Evolutionary conservation across 352 stramenopile species (phyloP).

Genomic region (Globisporangium apiculatum): DNA sequence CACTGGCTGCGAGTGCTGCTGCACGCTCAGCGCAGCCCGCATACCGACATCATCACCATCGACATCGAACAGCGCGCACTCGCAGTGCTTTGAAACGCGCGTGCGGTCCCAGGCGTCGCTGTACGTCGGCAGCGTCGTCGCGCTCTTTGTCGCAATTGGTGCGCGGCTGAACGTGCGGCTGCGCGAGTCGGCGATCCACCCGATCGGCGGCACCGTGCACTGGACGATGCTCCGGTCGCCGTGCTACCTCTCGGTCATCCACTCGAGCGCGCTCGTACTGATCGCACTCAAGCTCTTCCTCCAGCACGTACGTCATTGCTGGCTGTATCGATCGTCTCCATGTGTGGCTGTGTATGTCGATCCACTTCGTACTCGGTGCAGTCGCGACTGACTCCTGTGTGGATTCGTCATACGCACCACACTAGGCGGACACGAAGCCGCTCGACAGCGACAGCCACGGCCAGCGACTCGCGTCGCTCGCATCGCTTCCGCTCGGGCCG

Average conservation of each 20-base stretch:
- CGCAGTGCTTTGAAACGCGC: constrained; percentile 38
- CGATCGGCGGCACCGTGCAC: constrained; percentile 65
- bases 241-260: constrained; percentile 51
- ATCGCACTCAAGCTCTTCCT: constrained; percentile 71
- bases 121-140: constrained; percentile 34
- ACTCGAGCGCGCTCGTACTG: constrained; percentile 56
- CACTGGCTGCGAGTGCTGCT: constrained; percentile 58
- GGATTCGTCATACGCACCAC: too few species aligned
- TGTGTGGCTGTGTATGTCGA: background rate
- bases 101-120: constrained; percentile 48
- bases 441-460: background rate
- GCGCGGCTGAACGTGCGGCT: constrained; percentile 66
- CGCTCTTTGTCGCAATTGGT: constrained; percentile 51
- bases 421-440: constrained; percentile 22
- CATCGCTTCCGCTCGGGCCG: background rate
- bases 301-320: constrained; percentile 39
- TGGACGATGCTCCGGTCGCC: constrained; percentile 61
- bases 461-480: background rate
- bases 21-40: constrained; percentile 3
- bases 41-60: background rate
- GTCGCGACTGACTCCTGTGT: background rate
- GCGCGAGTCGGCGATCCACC: constrained; percentile 67
- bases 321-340: too few species aligned
- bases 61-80: constrained; percentile 11
- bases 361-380: background rate